Evolutionary conservation across 169 alveolate genomes (phyloP).

Genomic region (Cyclospora cayetanensis): DNA sequence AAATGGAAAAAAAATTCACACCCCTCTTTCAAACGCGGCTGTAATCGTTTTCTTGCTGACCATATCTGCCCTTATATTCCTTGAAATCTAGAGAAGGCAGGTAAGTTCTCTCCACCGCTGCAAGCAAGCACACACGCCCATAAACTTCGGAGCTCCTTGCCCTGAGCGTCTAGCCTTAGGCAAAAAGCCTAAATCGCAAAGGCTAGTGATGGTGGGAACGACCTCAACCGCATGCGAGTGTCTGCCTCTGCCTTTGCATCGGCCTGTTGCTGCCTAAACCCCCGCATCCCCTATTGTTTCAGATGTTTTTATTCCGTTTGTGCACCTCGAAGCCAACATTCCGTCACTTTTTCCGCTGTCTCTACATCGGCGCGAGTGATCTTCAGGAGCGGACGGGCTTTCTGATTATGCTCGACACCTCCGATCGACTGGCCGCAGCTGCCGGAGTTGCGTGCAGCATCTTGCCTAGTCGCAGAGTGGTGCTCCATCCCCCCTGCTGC

Average conservation of each 20-base stretch:
- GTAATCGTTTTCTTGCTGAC: too few species aligned
- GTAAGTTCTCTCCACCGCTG: slow-evolving; percentile 3
- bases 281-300: too few species aligned
- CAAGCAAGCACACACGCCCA: neutral
- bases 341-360: neutral
- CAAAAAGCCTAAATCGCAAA: too few species aligned
- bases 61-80: slow-evolving; percentile 34
- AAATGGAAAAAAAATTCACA: too few species aligned
- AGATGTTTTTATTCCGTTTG: too few species aligned
- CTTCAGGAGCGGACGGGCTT: neutral
- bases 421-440: neutral
- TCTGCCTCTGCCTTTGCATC: too few species aligned
- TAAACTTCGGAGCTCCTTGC: neutral
- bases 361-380: neutral
- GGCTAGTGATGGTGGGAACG: too few species aligned
- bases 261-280: too few species aligned
- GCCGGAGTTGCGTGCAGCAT: neutral
- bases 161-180: too few species aligned
- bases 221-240: too few species aligned
- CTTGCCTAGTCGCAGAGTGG: neutral
- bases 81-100: neutral
- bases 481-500: neutral
- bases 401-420: neutral
- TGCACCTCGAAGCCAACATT: slow-evolving; percentile 9
- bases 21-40: too few species aligned